Evolutionary conservation across 768 basidiomycete species (phyloP).

Genomic region (Leccinum broughii): DNA sequence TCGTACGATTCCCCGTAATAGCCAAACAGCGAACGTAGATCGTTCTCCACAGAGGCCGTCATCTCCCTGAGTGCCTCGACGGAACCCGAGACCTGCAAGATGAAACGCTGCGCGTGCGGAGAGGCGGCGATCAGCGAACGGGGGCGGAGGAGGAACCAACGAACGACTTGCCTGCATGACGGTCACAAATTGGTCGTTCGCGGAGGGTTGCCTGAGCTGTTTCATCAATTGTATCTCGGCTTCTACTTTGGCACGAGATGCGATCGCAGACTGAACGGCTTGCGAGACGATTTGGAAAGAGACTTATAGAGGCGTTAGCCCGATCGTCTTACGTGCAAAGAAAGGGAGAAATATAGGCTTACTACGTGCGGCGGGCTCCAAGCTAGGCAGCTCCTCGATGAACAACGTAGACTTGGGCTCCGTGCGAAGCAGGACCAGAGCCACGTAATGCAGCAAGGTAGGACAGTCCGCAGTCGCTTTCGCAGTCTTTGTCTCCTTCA

Average conservation of each 20-base stretch:
- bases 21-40: constrained; percentile 56
- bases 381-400: constrained; percentile 74
- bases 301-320: constrained; percentile 43
- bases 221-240: constrained; percentile 52
- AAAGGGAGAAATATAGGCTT: background rate
- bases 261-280: constrained; percentile 55
- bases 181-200: constrained; percentile 60
- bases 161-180: constrained; percentile 63
- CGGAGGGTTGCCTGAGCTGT: constrained; percentile 28
- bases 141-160: background rate
- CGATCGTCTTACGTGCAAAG: background rate
- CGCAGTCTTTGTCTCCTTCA: constrained; percentile 81
- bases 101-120: constrained; percentile 26
- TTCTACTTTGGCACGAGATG: constrained; percentile 57
- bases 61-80: constrained; percentile 69
- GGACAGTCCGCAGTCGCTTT: constrained; percentile 71
- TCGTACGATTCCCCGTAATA: constrained; percentile 82
- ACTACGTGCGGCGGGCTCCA: constrained; percentile 86
- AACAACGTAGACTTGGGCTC: constrained; percentile 70
- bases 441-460: constrained; percentile 90
- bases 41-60: constrained; percentile 53
- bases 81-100: constrained; percentile 42
- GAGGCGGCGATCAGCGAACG: background rate
- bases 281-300: constrained; percentile 68
- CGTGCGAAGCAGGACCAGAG: constrained; percentile 64